phyloP scores from a whole-genome alignment of 2,329 filamentous ascomycete species.

The Gaeumannomyces sp. region DNA sequence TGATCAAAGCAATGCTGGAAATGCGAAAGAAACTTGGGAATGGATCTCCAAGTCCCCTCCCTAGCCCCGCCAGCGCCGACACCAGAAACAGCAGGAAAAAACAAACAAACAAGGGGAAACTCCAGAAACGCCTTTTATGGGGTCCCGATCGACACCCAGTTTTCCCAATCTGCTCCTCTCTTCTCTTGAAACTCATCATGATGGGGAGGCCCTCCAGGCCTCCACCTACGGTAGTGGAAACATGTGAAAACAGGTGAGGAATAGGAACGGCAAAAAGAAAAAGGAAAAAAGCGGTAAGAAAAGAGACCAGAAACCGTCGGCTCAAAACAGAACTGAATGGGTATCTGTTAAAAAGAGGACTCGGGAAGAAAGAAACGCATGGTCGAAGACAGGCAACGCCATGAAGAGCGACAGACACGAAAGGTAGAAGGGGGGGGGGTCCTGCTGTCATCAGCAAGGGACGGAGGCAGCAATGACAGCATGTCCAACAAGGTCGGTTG shows the following conservation, averaged over 20 bases:
- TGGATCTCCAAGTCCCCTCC: background rate
- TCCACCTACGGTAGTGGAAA: too few species aligned
- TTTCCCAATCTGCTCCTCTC: too few species aligned
- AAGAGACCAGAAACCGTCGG: conserved; percentile 1
- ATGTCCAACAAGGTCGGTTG: too few species aligned
- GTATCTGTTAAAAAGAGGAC: conserved; percentile 3
- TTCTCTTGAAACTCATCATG: too few species aligned
- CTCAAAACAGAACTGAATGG: conserved; percentile 7
- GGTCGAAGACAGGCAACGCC: too few species aligned
- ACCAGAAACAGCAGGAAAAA: conserved; percentile 1
- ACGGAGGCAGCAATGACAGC: too few species aligned
- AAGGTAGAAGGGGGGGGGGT: background rate
- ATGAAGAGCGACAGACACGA: conserved; percentile 8
- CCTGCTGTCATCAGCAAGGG: too few species aligned
- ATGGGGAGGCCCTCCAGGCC: too few species aligned
- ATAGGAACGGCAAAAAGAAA: background rate
- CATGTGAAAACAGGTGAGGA: too few species aligned
- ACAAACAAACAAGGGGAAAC: background rate
- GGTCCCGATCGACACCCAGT: conserved; percentile 1
- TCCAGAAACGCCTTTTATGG: conserved; percentile 7
- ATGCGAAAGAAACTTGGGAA: too few species aligned
- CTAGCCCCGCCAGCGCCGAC: conserved; percentile 1
- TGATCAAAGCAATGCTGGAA: too few species aligned
- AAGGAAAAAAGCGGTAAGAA: background rate
- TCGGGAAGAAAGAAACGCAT: background rate